Percentiles rank a stretch among this genome's conserved stretches.
Conservation (phyloP, 345 rosid species). For the Nephelium lappaceum region DNA sequence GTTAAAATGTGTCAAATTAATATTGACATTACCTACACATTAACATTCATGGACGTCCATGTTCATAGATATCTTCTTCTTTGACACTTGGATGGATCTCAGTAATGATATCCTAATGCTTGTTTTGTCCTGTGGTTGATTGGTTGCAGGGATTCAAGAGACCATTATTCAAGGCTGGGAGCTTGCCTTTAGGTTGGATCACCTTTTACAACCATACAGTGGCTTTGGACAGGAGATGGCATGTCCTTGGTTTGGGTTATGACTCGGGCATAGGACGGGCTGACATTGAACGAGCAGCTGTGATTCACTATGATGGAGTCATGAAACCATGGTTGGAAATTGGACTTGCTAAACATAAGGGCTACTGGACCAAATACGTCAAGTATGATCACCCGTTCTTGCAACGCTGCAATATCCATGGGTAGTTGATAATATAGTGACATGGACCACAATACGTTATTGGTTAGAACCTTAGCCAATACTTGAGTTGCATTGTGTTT, state of each 20-base stretch:
- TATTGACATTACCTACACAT: background rate
- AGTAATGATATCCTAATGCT: slow-evolving; percentile 1
- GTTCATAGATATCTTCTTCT: background rate
- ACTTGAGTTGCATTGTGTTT: slow-evolving; percentile 21
- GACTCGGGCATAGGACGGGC: slow-evolving; percentile 47
- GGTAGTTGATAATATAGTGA: slow-evolving; percentile 32
- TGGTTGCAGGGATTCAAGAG: slow-evolving; percentile 60
- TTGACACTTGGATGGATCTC: background rate
- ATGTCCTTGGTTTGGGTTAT: slow-evolving; percentile 75
- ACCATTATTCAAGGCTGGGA: slow-evolving; percentile 74
- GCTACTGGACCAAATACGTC: slow-evolving; percentile 70
- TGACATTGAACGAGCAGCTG: slow-evolving; percentile 71
- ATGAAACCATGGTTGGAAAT: slow-evolving; percentile 97
- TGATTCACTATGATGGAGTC: slow-evolving; percentile 84
- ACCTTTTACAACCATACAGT: slow-evolving; percentile 76
- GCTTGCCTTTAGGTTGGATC: slow-evolving; percentile 86
- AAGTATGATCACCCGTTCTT: slow-evolving; percentile 51
- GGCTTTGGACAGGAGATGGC: slow-evolving; percentile 83
- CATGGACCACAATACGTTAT: slow-evolving; percentile 12
- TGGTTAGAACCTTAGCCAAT: background rate
- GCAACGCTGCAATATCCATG: slow-evolving; percentile 73
- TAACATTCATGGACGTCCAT: background rate
- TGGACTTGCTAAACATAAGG: slow-evolving; percentile 68
- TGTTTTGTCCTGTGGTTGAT: slow-evolving; percentile 21
- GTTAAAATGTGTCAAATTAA: background rate